Base-by-base conservation (phyloP, 2,329 filamentous ascomycete species). In the Curvularia sp. region DNA sequence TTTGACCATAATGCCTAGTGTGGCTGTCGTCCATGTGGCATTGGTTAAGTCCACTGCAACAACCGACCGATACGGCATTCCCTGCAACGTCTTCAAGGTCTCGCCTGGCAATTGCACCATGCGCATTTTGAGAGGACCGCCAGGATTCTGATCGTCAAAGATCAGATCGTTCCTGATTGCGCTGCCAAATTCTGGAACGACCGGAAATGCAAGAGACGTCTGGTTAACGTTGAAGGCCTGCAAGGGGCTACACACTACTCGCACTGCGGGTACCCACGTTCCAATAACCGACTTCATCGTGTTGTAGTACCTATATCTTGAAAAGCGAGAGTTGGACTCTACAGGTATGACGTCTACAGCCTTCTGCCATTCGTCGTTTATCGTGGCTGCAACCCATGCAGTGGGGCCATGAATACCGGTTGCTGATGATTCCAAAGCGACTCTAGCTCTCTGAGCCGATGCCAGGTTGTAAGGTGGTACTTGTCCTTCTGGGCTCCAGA, bases 361-460 rank as follows among this genome's bases (percentile, higher is more conserved):
- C 9, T 15, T n/a, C 12, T 44, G 42, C 42, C 42, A 44, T 28
- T 44, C 42, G 3, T 44, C 42, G 6, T 44, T 44, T 24, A 44
- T 28, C 13, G 13, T 44, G 3, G 42, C 22, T 12, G 42, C 24
- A n/a, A 44, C 42, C 24, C 42, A 44, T 13, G 42, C 42, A 24
- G 42, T 26, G 5, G 42, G 42, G 8, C 42, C 42, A 18, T 44
- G 24, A 28, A 44, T 5, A 2, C 42, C 42, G 2, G 42, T 44
- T 44, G 42, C 42, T 44, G 42, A 44, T 28, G 42, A 44, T 44
- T 44, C 42, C 7, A 44, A 22, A 4, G 42, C 42, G 15, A 44
- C 42, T 44, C 42, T 44, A 44, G 42, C 42, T n/a, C 42, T 44
- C 13, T 44, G 42, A 1, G 42, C 42, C 10, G 42, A 44, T n/a